phyloP scores from a whole-genome alignment of 2,329 filamentous ascomycete species.

The Aspergillus costaricaensis region DNA sequence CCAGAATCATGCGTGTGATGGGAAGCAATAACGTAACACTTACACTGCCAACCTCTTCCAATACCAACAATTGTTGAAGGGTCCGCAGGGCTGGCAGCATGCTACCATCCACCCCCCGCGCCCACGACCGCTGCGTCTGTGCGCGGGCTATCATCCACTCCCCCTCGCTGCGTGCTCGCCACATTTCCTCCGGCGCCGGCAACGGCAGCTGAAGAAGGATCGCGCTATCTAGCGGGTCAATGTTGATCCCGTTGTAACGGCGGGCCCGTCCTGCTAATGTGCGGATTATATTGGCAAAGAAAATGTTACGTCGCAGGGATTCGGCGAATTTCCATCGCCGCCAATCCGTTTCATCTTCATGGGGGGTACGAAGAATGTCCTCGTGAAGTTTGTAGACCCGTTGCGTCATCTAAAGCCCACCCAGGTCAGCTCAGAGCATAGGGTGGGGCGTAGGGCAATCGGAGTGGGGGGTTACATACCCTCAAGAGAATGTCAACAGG shows the following conservation, averaged over 20 bases:
- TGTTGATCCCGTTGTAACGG: slow-evolving; percentile 15
- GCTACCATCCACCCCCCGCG: background rate
- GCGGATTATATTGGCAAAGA: slow-evolving; percentile 20
- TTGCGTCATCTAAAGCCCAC: slow-evolving; percentile 13
- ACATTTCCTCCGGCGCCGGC: slow-evolving; percentile 21
- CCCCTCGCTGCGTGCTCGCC: slow-evolving; percentile 19
- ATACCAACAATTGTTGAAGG: slow-evolving; percentile 11
- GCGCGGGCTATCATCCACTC: slow-evolving; percentile 14
- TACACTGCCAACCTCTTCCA: slow-evolving; percentile 7
- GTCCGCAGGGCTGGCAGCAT: slow-evolving; percentile 11
- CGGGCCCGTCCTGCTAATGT: slow-evolving; percentile 11
- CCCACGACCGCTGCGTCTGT: slow-evolving; percentile 4
- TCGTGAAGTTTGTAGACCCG: slow-evolving; percentile 15
- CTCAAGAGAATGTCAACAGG: slow-evolving; percentile 17
- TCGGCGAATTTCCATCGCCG: slow-evolving; percentile 21
- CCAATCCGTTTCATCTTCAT: slow-evolving; percentile 19
- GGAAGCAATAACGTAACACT: slow-evolving; percentile 14
- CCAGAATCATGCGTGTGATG: slow-evolving; percentile 18
- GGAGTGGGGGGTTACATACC: slow-evolving; percentile 2
- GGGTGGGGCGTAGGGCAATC: background rate
- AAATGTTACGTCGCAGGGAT: slow-evolving; percentile 21
- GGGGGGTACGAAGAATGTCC: slow-evolving; percentile 6
- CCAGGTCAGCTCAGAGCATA: background rate
- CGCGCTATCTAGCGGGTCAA: slow-evolving; percentile 18
- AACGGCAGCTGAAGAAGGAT: slow-evolving; percentile 17